A percentile compares a stretch with the other conserved stretches of the same genome.
phyloP scores from a whole-genome alignment of 768 basidiomycete species.

The Mycena rebaudengoi region DNA sequence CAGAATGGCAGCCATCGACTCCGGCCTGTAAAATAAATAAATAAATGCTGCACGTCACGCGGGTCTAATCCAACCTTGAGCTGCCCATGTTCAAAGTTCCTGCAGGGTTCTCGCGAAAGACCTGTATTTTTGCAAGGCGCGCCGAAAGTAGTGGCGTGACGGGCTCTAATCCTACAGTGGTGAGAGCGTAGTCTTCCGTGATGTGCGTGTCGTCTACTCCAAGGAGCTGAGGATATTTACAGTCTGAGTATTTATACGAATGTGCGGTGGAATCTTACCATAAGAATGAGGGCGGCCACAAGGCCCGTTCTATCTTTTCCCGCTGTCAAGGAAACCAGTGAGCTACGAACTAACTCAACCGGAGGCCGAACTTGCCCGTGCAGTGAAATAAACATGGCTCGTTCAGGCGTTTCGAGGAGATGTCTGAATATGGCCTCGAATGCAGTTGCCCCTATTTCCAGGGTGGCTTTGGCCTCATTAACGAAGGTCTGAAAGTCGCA shows the following conservation, averaged over 20 bases:
- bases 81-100: conserved; percentile 44
- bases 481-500: conserved; percentile 39
- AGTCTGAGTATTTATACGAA: not conserved
- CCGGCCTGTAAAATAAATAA: conserved; percentile 35
- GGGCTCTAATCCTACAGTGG: conserved; percentile 47
- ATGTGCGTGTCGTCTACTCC: conserved; percentile 50
- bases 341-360: not conserved
- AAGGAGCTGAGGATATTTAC: conserved; percentile 38
- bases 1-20: conserved; percentile 44
- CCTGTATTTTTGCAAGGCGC: conserved; percentile 38
- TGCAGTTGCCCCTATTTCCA: conserved; percentile 41
- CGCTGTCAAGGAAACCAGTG: conserved; percentile 28
- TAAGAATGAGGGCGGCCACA: conserved; percentile 43
- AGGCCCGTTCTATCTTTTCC: conserved; percentile 56
- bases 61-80: conserved; percentile 37
- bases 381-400: conserved; percentile 52
- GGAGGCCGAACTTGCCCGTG: conserved; percentile 43
- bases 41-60: not conserved
- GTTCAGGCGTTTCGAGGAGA: conserved; percentile 46
- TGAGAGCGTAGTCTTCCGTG: conserved; percentile 48
- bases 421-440: conserved; percentile 45
- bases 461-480: conserved; percentile 34
- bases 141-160: conserved; percentile 35
- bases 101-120: conserved; percentile 43
- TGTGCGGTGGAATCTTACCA: conserved; percentile 33